Percentiles rank a stretch among this genome's conserved stretches.
These are phyloP conservation scores for Cytospora schulzeri DNA, from an alignment of 2,329 filamentous ascomycete species.

Conservation along the genomic window DNA sequence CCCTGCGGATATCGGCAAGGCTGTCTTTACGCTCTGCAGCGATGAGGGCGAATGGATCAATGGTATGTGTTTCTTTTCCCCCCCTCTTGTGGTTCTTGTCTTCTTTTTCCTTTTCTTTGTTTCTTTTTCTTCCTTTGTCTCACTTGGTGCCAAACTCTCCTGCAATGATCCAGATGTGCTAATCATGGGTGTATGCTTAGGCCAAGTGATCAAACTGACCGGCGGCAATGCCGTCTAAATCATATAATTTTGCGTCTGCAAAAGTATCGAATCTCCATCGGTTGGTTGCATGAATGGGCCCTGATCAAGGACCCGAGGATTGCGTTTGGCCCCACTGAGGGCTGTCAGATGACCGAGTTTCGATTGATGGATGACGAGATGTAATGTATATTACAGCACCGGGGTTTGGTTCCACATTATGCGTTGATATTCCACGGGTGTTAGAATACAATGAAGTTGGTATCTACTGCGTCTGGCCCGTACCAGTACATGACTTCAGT, in stretches of 20 bases:
- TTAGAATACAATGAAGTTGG: not conserved
- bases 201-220: slow-evolving; percentile 44
- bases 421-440: not conserved
- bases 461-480: not conserved
- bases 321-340: not conserved
- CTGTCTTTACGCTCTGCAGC: slow-evolving; percentile 57
- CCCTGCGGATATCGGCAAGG: slow-evolving; percentile 61
- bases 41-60: slow-evolving; percentile 67
- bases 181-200: slow-evolving; percentile 30
- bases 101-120: not conserved
- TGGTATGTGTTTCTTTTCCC: slow-evolving; percentile 42
- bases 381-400: not conserved
- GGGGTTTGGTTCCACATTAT: not conserved
- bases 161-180: slow-evolving; percentile 16
- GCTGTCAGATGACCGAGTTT: not conserved
- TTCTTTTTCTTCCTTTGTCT: slow-evolving; percentile 8
- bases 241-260: not conserved
- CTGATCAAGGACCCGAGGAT: not conserved
- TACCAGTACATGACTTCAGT: not conserved
- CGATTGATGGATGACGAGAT: not conserved
- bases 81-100: not conserved
- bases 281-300: not conserved
- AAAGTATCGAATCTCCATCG: not conserved
- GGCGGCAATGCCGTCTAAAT: slow-evolving; percentile 39
- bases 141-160: too few relatives aligned